A percentile compares a stretch with the other conserved stretches of the same genome.
phyloP scores from a whole-genome alignment of 352 stramenopile genomes.

The Phytophthora nicotianae region DNA sequence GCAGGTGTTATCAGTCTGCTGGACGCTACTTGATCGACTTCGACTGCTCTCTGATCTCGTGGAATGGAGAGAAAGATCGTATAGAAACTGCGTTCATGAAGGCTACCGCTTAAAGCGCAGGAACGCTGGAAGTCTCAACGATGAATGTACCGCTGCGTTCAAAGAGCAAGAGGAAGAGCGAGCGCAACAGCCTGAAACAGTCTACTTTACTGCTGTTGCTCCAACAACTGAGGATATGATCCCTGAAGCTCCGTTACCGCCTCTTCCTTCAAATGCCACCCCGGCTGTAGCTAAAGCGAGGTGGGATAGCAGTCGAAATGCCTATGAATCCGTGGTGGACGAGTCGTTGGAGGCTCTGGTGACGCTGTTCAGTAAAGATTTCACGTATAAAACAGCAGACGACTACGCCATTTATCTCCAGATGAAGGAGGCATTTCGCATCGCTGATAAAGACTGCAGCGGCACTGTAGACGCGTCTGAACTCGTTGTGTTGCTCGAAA shows the following conservation, averaged over 20 bases:
- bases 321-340: constrained; percentile 43
- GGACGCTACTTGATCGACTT: constrained; percentile 57
- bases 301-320: constrained; percentile 42
- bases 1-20: constrained; percentile 47
- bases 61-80: constrained; percentile 55
- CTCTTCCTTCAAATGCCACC: constrained; percentile 20
- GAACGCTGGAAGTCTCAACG: constrained; percentile 35
- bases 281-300: constrained; percentile 26
- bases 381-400: constrained; percentile 54
- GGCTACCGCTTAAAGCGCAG: constrained; percentile 22
- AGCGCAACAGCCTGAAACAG: constrained; percentile 17
- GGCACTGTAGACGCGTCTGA: constrained; percentile 68
- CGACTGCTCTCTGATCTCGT: constrained; percentile 69
- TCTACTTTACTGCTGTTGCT: constrained; percentile 22
- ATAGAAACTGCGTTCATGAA: constrained; percentile 14
- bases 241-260: constrained; percentile 19
- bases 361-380: constrained; percentile 64
- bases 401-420: constrained; percentile 77
- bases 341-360: constrained; percentile 63
- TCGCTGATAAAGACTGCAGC: constrained; percentile 63
- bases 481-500: constrained; percentile 65
- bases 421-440: constrained; percentile 78
- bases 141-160: constrained; percentile 34
- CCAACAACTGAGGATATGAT: constrained; percentile 20
- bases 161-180: constrained; percentile 33